These are phyloP conservation scores for Cercospora canescens DNA, from an alignment of 2,329 filamentous ascomycete genomes.

Conservation along the genomic window DNA sequence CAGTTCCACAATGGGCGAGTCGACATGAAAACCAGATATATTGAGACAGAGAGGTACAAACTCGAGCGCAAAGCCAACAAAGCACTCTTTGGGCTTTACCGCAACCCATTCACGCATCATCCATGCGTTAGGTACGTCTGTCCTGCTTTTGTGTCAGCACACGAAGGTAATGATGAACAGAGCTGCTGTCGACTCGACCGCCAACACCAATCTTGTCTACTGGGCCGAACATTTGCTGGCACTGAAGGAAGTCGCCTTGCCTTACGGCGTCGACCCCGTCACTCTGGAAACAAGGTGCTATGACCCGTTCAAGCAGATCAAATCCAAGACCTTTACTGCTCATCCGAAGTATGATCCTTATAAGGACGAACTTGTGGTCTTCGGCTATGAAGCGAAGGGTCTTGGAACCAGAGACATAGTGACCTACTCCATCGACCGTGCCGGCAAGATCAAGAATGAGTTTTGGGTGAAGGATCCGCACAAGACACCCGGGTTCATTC, in stretches of 20 bases:
- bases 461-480: slow-evolving; percentile 41
- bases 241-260: slow-evolving; percentile 49
- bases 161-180: not conserved
- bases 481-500: slow-evolving; percentile 36
- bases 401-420: slow-evolving; percentile 39
- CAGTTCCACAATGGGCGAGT: slow-evolving; percentile 44
- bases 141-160: not conserved
- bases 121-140: slow-evolving; percentile 14
- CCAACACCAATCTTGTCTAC: slow-evolving; percentile 62
- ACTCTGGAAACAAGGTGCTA: slow-evolving; percentile 43
- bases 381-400: slow-evolving; percentile 45
- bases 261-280: slow-evolving; percentile 43
- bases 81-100: slow-evolving; percentile 56
- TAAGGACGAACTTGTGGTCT: slow-evolving; percentile 44
- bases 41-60: slow-evolving; percentile 45
- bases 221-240: slow-evolving; percentile 58
- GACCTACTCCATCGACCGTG: slow-evolving; percentile 41
- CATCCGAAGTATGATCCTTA: slow-evolving; percentile 48
- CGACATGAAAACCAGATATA: slow-evolving; percentile 45
- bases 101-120: slow-evolving; percentile 57
- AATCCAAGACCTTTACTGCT: slow-evolving; percentile 44
- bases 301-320: slow-evolving; percentile 44
- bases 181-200: slow-evolving; percentile 52
- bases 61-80: slow-evolving; percentile 40
- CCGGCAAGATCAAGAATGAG: slow-evolving; percentile 42